Percentiles rank a stretch among this genome's conserved stretches.
These are phyloP conservation scores for Ambrosia artemisiifolia DNA, from an alignment of 129 eudicot genomes.

Conservation along the genomic window DNA sequence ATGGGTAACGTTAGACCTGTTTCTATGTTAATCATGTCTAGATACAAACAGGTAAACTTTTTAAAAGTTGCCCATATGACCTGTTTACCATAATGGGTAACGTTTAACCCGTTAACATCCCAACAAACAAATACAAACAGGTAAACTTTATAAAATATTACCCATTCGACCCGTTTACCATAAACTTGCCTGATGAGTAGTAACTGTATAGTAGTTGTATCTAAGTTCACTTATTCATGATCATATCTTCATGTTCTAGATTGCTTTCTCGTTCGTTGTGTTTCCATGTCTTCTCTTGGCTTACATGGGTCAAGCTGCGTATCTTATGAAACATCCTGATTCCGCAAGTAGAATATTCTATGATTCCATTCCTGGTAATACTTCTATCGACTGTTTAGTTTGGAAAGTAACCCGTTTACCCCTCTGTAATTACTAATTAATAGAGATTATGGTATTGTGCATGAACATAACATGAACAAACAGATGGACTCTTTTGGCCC, in stretches of 20 bases:
- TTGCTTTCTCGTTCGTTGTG: slow-evolving; percentile 83
- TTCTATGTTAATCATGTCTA: too few relatives aligned
- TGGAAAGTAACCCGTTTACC: background rate
- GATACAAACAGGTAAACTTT: too few relatives aligned
- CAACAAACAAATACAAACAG: background rate
- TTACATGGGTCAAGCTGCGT: slow-evolving; percentile 98
- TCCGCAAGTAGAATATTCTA: slow-evolving; percentile 64
- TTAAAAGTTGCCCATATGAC: background rate
- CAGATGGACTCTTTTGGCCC: slow-evolving; percentile 93
- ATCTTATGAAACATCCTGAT: slow-evolving; percentile 64
- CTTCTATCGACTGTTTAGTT: background rate
- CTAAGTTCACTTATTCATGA: background rate
- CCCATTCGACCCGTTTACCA: background rate
- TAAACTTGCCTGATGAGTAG: background rate
- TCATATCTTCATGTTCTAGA: slow-evolving; percentile 37
- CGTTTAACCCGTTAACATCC: background rate
- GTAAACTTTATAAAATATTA: background rate
- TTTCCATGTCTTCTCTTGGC: slow-evolving; percentile 98
- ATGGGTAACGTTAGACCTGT: too few relatives aligned
- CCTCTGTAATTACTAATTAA: background rate
- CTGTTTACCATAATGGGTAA: background rate
- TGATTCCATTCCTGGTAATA: slow-evolving; percentile 83
- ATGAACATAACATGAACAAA: slow-evolving; percentile 3
- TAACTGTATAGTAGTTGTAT: background rate
- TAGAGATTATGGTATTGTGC: background rate